phyloP scores from a whole-genome alignment of 2,329 filamentous ascomycete species.

The Rutstroemia sp. region DNA sequence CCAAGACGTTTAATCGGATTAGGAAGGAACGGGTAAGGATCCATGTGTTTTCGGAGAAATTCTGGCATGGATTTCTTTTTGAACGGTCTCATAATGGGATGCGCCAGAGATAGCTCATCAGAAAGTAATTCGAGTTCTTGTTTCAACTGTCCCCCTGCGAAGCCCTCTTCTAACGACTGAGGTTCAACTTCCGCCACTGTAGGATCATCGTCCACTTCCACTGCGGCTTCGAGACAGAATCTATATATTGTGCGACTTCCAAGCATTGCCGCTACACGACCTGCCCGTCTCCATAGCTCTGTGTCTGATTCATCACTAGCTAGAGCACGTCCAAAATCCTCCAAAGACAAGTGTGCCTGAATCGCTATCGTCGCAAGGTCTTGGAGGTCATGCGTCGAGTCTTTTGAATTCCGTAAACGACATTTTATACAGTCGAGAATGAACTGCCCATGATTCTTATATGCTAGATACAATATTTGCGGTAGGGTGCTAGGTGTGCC shows the following conservation, averaged over 20 bases:
- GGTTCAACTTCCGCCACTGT: constrained; percentile 54
- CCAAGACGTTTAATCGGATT: constrained; percentile 36
- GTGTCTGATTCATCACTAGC: constrained; percentile 61
- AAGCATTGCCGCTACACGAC: constrained; percentile 50
- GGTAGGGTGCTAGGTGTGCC: constrained; percentile 73
- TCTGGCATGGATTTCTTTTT: constrained; percentile 43
- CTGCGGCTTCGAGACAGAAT: constrained; percentile 58
- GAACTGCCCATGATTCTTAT: constrained; percentile 95
- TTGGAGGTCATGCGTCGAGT: constrained; percentile 28
- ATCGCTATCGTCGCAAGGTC: constrained; percentile 29
- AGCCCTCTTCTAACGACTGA: constrained; percentile 53
- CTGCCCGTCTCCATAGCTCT: constrained; percentile 55
- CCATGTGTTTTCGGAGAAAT: constrained; percentile 46
- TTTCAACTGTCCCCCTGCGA: constrained; percentile 56
- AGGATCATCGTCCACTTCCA: constrained; percentile 61
- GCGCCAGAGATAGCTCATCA: constrained; percentile 50
- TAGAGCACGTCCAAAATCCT: constrained; percentile 50
- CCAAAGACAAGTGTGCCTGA: constrained; percentile 37
- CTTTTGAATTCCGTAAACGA: constrained; percentile 35
- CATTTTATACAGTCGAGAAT: constrained; percentile 66
- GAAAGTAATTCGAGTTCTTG: constrained; percentile 44
- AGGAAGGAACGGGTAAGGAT: constrained; percentile 56
- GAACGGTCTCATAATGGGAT: constrained; percentile 54
- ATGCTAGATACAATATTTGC: constrained; percentile 84
- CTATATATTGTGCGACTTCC: constrained; percentile 49